Conservation (phyloP, 2,329 filamentous ascomycete genomes). For the Talaromyces albobiverticillius region DNA sequence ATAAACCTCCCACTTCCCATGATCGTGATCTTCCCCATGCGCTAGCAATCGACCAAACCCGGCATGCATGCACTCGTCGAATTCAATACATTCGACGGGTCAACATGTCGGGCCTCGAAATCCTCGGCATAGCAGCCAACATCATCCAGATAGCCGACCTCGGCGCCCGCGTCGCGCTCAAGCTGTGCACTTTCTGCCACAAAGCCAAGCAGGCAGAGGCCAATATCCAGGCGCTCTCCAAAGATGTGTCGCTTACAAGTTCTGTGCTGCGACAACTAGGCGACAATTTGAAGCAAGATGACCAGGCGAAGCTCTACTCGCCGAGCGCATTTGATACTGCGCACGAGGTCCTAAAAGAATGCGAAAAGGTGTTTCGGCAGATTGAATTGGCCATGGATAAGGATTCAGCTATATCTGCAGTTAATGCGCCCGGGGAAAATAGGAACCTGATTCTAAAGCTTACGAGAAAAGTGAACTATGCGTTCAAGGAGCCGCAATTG, state of each 20-base stretch:
- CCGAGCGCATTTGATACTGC: background rate
- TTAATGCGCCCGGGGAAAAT: background rate
- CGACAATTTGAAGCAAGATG: constrained; percentile 17
- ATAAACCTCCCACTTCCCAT: too few relatives aligned
- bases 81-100: too few relatives aligned
- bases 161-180: constrained; percentile 27
- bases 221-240: constrained; percentile 22
- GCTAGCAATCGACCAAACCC: too few relatives aligned
- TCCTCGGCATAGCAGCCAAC: constrained; percentile 25
- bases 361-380: background rate
- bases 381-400: background rate
- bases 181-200: constrained; percentile 29
- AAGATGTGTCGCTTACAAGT: constrained; percentile 29
- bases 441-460: background rate
- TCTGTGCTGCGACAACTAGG: constrained; percentile 27
- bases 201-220: constrained; percentile 24
- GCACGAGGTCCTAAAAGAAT: background rate
- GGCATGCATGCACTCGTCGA: too few relatives aligned
- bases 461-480: constrained; percentile 20
- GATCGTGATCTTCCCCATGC: too few relatives aligned
- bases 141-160: constrained; percentile 33
- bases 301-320: background rate
- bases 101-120: constrained; percentile 22
- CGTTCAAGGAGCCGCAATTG: constrained; percentile 23
- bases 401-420: background rate